A percentile compares a stretch with the other conserved stretches of the same genome.
These are phyloP conservation scores for Fagopyrum esculentum DNA, from an alignment of 148 eudicot species.

Conservation along the genomic window DNA sequence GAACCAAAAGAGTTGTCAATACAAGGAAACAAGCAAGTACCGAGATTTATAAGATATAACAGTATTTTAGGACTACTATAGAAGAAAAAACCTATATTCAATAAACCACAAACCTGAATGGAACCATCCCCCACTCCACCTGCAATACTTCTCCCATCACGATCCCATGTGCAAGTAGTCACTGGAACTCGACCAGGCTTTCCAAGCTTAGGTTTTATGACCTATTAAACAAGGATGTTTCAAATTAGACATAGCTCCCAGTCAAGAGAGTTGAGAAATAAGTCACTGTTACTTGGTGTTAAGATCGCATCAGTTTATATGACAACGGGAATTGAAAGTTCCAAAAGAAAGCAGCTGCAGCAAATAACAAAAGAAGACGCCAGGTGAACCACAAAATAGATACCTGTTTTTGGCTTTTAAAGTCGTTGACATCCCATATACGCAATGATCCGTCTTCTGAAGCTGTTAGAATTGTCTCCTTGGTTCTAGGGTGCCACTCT, in stretches of 20 bases:
- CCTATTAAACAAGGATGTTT: conserved; percentile 30
- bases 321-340: not conserved
- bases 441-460: conserved; percentile 98
- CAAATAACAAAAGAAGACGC: not conserved
- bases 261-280: not conserved
- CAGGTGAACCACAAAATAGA: not conserved
- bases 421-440: conserved; percentile 97
- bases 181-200: conserved; percentile 88
- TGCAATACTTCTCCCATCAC: conserved; percentile 81
- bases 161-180: conserved; percentile 88
- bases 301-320: not conserved
- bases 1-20: conserved; percentile 4
- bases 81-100: not conserved
- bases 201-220: conserved; percentile 90
- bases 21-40: not conserved
- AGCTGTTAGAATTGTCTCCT: conserved; percentile 80
- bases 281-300: not conserved
- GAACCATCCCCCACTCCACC: conserved; percentile 97
- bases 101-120: conserved; percentile 54
- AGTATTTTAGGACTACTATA: not conserved
- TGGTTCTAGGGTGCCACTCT: conserved; percentile 91
- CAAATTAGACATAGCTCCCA: conserved; percentile 1
- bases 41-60: not conserved
- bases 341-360: not conserved
- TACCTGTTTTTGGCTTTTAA: conserved; percentile 95